Evolutionary conservation across 2,329 filamentous ascomycete genomes (phyloP), one percentile per base, ranked within the genome.

Genomic region (Exophiala viscosa): DNA sequence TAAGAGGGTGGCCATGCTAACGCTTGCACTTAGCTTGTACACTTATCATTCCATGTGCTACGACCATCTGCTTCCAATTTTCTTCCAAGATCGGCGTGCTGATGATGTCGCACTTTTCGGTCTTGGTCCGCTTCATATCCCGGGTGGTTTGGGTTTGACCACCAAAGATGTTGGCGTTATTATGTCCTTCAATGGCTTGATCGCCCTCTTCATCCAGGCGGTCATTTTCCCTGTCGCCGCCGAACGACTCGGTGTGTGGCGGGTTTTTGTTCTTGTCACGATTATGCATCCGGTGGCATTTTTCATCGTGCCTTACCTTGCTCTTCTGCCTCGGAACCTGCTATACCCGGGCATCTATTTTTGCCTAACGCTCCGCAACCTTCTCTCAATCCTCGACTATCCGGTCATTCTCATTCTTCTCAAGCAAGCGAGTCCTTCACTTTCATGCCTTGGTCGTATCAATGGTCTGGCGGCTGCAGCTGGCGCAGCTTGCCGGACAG

Each of bases 41-140:
- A 93, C 90, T 3, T 62, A 95, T 67, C 91, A 96, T 71, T 90
- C 87, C 34, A 96, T 96, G 90, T 90, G 87, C 0, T 96, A 89
- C 70, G 92, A 96, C 65, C 88, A 95, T 67, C 79, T 96, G 1
- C 77, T 96, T 48, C 91, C 91, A 6, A 96, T 96, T 54, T 96
- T 96, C 71, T 83, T 96, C 46, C 90, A 96, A 68, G 90, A 96
- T 63, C 78, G 84, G 36, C 79, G 81, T 28, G 73, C 70, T 57
- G 66, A 70, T 20, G 66, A 73, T 41, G 69, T 73, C 38, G 66
- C 73, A 5, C 59, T 70, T 18, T 55, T 61, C 1, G 56, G 61
- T 15, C 56, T 64, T 18, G 62, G 77, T 70, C 60, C 73, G 68
- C 73, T 87, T 36, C 77, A 80, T 65, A 81, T 81, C 8, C 67